Evolutionary conservation across 2,329 filamentous ascomycete species (phyloP), one percentile per base, ranked within the genome.

Genomic region (Xylaria sp.): DNA sequence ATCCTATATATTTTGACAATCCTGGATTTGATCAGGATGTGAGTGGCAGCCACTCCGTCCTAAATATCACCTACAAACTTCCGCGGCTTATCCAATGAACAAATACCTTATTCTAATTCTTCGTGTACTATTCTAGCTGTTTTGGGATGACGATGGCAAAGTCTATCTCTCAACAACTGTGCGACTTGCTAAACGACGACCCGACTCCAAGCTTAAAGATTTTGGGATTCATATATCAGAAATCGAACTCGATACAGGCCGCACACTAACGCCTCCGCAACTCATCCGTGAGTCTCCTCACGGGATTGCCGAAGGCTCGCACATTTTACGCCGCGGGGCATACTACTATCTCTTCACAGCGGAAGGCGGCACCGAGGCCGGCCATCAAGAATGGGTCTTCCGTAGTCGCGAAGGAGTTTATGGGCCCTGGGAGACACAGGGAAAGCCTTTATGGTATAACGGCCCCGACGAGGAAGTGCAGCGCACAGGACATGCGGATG

Each of bases 21-120:
- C 79, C 83, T 1, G 85, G 85, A 1, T 86, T 86, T 62, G 84
- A 87, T 68, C 85, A 86, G 74, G 85, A 86, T 75, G 83, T 85
- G 73, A 71, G 78, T 77, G 36, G 9, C 30, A 32, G 8, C 4
- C 6, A 3, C 34, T 24, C 17, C 11, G 2, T 51, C 7, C 2
- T 14, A 2, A 17, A 17, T 12, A 19, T 32, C 4, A 12, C 11
- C 7, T 21, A 19, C 45, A 19, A 45, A 11, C 32, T 6, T 51
- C 54, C 12, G 19, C 27, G 51, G 24, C 17, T 17, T 8, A 48
- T 24, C 36, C 4, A 48, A 42, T 6, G 30, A 60, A 55, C 30
- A 34, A 7, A 27, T 27, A 27, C 57, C 45, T 30, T 24, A 48
- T 2, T 21, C 55, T 53, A n/a, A 11, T 6, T 11, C 27, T 24